Evolutionary conservation across 208 protist genomes (phyloP), one percentile per base, ranked within the genome.

Genomic region (Trypanosoma cruzi): DNA sequence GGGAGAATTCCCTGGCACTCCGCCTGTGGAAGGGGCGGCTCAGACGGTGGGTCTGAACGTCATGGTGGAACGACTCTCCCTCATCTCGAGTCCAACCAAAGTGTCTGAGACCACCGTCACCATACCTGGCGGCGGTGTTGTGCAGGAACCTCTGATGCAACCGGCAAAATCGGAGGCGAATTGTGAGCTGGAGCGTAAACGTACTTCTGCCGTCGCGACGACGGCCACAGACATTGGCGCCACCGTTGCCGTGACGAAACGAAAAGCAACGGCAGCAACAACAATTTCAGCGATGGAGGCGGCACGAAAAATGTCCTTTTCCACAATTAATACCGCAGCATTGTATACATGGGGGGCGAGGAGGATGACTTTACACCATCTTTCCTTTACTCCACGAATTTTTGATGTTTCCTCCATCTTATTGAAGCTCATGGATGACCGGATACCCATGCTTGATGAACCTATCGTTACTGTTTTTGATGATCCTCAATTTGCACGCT

Each of bases 321-420:
- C 52, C 11, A 48, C 46, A 31, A 36, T 64, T 29, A 62, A 54
- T n/a, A 40, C 16, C 28, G 7, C 40, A 24, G 14, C 24, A 18
- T 42, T 46, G 54, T 54, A 53, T 53, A 55, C 40, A 29, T 62
- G 11, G 36, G 54, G 20, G n/a, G n/a, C 18, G 54, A 22, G 36
- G 20, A 31, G 20, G 6, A 20, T 20, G 16, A 34, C 50, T n/a
- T 46, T 53, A 53, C 63, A 37, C 60, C 68, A 49, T 55, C 66
- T 44, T 65, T 31, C 24, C 49, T 56, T 20, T 65, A 61, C 37
- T 32, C 62, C 55, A 28, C 57, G 64, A 36, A 82, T 87, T 67
- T 96, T 95, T 75, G 77, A 92, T 70, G 54, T 75, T 36, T 58
- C 64, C 37, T 93, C 88, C 18, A 73, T 96, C 32, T 73, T 83